Conservation (phyloP, 768 basidiomycete species). For the Hygrophorus pudorinus region DNA sequence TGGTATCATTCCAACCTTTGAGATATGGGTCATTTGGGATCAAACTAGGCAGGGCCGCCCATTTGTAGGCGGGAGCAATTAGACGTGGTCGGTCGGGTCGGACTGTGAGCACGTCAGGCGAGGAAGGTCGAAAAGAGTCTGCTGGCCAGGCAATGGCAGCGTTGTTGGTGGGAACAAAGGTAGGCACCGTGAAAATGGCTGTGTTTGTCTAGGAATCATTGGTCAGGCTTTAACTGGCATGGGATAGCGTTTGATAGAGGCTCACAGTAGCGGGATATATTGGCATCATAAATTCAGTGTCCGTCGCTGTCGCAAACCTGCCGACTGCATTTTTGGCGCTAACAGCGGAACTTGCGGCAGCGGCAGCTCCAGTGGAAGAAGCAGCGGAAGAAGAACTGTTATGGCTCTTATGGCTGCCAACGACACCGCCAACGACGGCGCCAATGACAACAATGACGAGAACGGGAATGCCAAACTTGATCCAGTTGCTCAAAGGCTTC, state of each 20-base stretch:
- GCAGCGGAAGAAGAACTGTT: conserved; percentile 26
- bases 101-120: conserved; percentile 46
- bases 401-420: conserved; percentile 54
- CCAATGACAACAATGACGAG: conserved; percentile 52
- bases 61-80: conserved; percentile 87
- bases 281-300: conserved; percentile 72
- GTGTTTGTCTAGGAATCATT: conserved; percentile 41
- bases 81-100: conserved; percentile 82
- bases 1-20: conserved; percentile 79
- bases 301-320: conserved; percentile 67
- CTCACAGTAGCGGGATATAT: conserved; percentile 84
- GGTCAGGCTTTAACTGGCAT: background rate
- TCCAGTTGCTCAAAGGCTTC: conserved; percentile 57
- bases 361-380: conserved; percentile 27
- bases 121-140: conserved; percentile 66
- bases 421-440: conserved; percentile 68
- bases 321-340: conserved; percentile 54
- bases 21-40: conserved; percentile 84
- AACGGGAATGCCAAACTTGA: conserved; percentile 66
- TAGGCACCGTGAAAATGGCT: conserved; percentile 60
- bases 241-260: conserved; percentile 12
- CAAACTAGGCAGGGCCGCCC: conserved; percentile 69
- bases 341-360: conserved; percentile 44
- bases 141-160: conserved; percentile 59
- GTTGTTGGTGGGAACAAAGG: conserved; percentile 51